Evolutionary conservation across 2,329 filamentous ascomycete genomes (phyloP), one percentile per base, ranked within the genome.

Genomic region (Trichoderma hamatum): DNA sequence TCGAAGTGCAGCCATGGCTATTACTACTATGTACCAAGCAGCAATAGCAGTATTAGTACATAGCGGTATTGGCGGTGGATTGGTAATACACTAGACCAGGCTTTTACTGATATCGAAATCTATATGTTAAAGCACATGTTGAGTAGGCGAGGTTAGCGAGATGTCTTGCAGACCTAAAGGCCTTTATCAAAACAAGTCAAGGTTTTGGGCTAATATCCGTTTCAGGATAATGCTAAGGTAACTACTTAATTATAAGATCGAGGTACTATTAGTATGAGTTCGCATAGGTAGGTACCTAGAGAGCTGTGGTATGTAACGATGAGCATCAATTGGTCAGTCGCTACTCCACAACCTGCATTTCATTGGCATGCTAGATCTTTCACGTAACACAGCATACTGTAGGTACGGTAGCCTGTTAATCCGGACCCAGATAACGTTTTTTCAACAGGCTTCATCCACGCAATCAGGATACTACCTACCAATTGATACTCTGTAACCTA

Each of bases 391-490:
- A 56, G 9, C 62, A 56, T 55, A 46, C 26, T 51, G 51, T 51
- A 56, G 51, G 30, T 55, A 65, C 36, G 62, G 51, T 51, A 56
- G 34, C 64, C 64, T 58, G 32, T 21, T 28, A 43, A 55, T 66
- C n/a, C 32, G 14, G 39, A 32, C 24, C 39, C 6, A 24, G 34
- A 16, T 19, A 13, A 16, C 10, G 24, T 30, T 9, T 11, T 9
- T 19, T 13, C 51, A 39, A 28, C 4, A 34, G 16, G 49, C 49
- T 21, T 36, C 54, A 26, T 49, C 28, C 4, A 32, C 30, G 28
- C 46, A 59, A 51, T 51, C 30, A 26, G 19, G 16, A 51, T 32
- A n/a, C 16, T 21, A n/a, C 6, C 16, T 3, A 32, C 3, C 39
- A n/a, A 19, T n/a, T 9, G 6, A 19, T n/a, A 19, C 28, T 16